Base-by-base conservation (phyloP, 371 early-diverging fungal species). In the Mucor irregularis region DNA sequence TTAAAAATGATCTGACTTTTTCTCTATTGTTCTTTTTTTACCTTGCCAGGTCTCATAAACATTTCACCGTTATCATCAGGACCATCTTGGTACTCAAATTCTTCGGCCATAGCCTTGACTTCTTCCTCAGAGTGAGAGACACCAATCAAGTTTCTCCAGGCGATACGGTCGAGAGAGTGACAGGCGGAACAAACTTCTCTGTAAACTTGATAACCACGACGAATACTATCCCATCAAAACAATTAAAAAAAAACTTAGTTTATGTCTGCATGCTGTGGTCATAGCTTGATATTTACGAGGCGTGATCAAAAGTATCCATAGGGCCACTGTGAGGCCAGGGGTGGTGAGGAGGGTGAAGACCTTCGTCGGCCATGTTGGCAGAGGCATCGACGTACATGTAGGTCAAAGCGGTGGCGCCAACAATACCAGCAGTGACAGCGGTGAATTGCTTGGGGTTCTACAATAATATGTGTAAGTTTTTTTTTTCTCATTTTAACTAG, bases 121-220 rank as follows among this genome's bases (percentile, higher is more conserved):
- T 98, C 98, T 34, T 81, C 94, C 58, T 90, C 90, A 37, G 93
- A 87, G 84, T 96, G 96, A 33, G 92, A 84, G 6, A 96, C 96
- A 45, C 85, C 93, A 19, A 97, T 87, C 69, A 97, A 80, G 84
- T 96, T 94, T 74, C 98, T 92, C 89, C 88, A 97, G 62, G 92
- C 85, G 59, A 97, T 85, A 57, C 90, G 90, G 47, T 96, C 90
- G 62, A 97, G 84, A 26, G 96, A 95, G 80, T 98, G 98, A 83
- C 98, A 98, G 44, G 95, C 91, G 45, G 98, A 83, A 78, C 98
- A 98, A 53, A 98, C 93, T 72, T 97, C 98, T 80, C 91, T 91
- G 85, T 96, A 98, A 24, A 98, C 98, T 74, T 96, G 98, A 82
- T 93, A 98, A 59, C 98, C 98, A 80, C 97, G 96, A 66, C 97